Evolutionary conservation across 31 red algal genomes (phyloP), one percentile per base, ranked within the genome.

Genomic region (Asparagopsis taxiformis): DNA sequence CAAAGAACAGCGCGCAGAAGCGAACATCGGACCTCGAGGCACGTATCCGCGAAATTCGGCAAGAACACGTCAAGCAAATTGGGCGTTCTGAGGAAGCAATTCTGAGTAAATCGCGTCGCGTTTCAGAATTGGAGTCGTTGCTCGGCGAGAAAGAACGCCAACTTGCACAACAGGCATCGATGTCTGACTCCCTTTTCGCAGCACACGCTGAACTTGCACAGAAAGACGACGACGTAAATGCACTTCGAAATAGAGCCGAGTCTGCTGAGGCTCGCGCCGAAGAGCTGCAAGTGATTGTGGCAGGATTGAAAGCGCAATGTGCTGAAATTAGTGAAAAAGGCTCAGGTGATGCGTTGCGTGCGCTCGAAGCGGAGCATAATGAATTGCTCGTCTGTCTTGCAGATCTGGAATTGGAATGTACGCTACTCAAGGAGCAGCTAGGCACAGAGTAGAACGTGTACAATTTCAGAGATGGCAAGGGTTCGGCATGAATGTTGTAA

Each of bases 351-450:
- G 69, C 49, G 11, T 70, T 63, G 2, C 21, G 39, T 21, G 31
- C 33, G 8, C 59, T 86, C n/a, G 81, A 86, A 32, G 59, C 59
- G 25, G 81, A 86, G 36, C 70, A 76, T 51, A 86, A 86, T 55
- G 81, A 86, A 36, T 56, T 86, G 70, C 33, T 86, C 22, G 71
- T 86, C 30, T 86, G 69, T 29, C 53, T 86, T 10, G 81, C 81
- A 30, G 81, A 86, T 38, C 62, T 86, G 30, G 81, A 86, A 57
- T 36, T 86, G 64, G 81, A 86, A 38, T 55, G 59, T 10, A 68
- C 70, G 6, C 43, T 33, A 55, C 39, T 86, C 11, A 66, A 52
- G 37, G 81, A 73, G 24, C 67, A 84, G 29, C 48, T 65, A 25
- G 79, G 68, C 11, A 33, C 67, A 9, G 79, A 84, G 23, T 84